Evolutionary conservation across 139 green algal genomes (phyloP).

Genomic region (Mychonastes homosphaera): DNA sequence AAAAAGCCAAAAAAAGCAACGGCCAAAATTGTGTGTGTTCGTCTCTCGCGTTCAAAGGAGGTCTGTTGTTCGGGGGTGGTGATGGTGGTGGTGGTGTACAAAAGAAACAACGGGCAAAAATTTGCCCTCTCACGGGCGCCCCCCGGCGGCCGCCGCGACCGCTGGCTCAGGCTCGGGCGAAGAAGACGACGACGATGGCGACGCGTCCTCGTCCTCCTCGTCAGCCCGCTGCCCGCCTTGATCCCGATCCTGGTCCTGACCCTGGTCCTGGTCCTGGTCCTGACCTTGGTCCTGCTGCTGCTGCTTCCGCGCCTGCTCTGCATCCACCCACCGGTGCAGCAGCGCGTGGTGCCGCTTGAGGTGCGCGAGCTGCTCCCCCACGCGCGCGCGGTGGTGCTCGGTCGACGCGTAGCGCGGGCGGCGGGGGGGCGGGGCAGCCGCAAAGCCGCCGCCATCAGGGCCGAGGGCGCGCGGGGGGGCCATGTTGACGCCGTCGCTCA

Average conservation of each 20-base stretch:
- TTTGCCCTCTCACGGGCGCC: too few relatives aligned
- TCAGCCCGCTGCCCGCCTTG: neutral
- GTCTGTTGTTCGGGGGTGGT: neutral
- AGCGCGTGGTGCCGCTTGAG: neutral
- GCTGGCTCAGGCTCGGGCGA: neutral
- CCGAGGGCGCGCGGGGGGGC: neutral
- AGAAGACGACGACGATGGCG: neutral
- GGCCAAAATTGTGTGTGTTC: neutral
- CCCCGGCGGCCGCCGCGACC: too few relatives aligned
- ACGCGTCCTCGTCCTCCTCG: neutral
- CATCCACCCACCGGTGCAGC: neutral
- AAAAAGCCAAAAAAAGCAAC: neutral
- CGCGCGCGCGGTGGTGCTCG: neutral
- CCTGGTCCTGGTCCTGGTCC: neutral
- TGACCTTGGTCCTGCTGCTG: neutral
- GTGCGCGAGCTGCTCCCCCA: neutral
- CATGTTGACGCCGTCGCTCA: conserved; percentile 7
- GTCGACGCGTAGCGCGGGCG: neutral
- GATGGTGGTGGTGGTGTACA: neutral
- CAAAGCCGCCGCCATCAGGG: neutral
- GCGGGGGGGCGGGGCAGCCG: too few relatives aligned
- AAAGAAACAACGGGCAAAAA: neutral
- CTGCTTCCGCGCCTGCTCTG: neutral
- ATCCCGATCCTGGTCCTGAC: neutral
- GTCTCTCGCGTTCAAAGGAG: neutral